Evolutionary conservation across 106 monocot genomes (phyloP), one percentile per base, ranked within the genome.

Genomic region (Chionographis japonica): DNA sequence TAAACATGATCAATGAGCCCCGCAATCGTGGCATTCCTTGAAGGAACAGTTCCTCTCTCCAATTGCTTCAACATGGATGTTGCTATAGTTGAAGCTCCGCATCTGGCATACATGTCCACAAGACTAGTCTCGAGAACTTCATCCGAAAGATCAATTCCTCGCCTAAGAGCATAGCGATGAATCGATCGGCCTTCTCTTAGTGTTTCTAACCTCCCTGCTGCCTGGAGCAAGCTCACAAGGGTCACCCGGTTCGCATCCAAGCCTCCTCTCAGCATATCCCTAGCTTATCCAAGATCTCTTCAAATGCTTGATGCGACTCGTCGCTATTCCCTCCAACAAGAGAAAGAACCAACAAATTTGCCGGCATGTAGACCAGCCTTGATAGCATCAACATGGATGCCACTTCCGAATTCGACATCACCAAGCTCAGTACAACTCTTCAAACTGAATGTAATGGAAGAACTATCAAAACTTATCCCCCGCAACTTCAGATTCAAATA

Each of bases 181-280:
- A 83, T 54, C 17, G 75, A 66, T 56, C 62, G 67, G 3, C 89
- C 89, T 74, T 83, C 59, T 36, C 13, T 58, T 37, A 77, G 66
- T 58, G 77, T 83, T 69, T 56, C 68, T 27, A 75, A 18, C 14
- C 80, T 57, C 55, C 71, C 75, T 27, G 78, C 80, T 40, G 79
- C 85, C 57, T 80, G 79, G 14, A 90, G 79, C 78, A 90, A 78
- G 72, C 85, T 83, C 56, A 90, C 78, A 15, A 90, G 54, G 3
- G 89, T 85, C 60, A 90, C 85, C 3, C 89, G 66, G 39, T 85
- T 90, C 12, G 75, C 79, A 61, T 72, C 66, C 14, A 85, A 65
- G 27, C 85, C 78, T 62, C 75, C 68, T 70, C 62, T 61, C 52
- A 74, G 74, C 89, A 90, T 86, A 50, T 54, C 63, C 8, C 41